Evolutionary conservation across 208 protist species (phyloP), one percentile per base, ranked within the genome.

Genomic region (Leishmania guyanensis): DNA sequence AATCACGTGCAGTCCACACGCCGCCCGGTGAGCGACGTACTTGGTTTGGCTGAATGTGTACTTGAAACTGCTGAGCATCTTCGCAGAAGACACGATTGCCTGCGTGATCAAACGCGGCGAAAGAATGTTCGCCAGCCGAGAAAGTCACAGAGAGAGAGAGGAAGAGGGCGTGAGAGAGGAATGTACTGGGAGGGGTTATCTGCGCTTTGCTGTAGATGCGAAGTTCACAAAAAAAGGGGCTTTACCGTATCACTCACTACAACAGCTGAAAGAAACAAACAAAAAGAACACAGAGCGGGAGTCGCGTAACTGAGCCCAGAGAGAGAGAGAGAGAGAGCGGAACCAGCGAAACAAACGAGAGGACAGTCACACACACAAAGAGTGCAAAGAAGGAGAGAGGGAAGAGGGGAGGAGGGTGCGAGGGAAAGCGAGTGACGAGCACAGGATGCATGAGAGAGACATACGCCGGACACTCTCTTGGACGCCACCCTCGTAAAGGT

Each of bases 31-130:
- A 50, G 78, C 60, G 62, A 94, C 79, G 56, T 84, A 76, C 62
- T 80, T 69, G 22, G 82, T 88, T 72, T 94, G 88, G 58, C 76
- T 87, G 85, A 87, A 90, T 1, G 78, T 81, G 69, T 83, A 69
- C 14, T 72, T 79, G 66, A 78, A 16, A 69, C 74, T 60, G 48
- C 75, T 33, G 72, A 79, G 54, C 77, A 85, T 82, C 16, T 36
- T 71, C 20, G 69, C 69, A 73, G 69, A 9, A 12, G 50, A 10
- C 9, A 53, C 46, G 5, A 51, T 17, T 73, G 69, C 1, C 9
- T 54, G 46, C 8, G 46, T 54, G 33, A 1, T 46, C 53, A 60
- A 76, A 39, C 22, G 72, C 51, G 33, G 29, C 5, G 29, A 14
- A 39, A 12, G 29, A 5, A 26, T 51, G 39, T 36, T 51, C 26